phyloP scores from a whole-genome alignment of 805 yeast genomes.

The Barnettozyma populi region DNA sequence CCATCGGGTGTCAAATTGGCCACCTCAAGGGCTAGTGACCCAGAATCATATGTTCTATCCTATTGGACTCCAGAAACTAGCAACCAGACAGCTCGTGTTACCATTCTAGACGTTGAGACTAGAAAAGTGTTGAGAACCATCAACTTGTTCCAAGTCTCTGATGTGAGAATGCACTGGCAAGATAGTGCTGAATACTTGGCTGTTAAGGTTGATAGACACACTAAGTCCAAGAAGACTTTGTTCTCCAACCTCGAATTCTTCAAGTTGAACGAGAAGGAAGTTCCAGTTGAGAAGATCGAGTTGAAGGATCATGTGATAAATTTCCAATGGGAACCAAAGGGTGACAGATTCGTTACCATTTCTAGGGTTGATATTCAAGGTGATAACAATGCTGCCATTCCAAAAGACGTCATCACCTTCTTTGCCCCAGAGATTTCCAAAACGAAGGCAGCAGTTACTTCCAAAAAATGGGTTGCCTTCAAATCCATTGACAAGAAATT shows the following conservation, averaged over 20 bases:
- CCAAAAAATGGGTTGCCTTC: slow-evolving; percentile 53
- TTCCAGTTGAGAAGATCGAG: slow-evolving; percentile 93
- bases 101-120: slow-evolving; percentile 81
- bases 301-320: slow-evolving; percentile 81
- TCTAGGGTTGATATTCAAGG: slow-evolving; percentile 48
- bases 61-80: slow-evolving; percentile 95
- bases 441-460: slow-evolving; percentile 38
- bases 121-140: slow-evolving; percentile 82
- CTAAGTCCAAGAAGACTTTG: slow-evolving; percentile 87
- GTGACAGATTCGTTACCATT: slow-evolving; percentile 80
- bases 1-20: slow-evolving; percentile 77
- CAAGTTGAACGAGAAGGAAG: slow-evolving; percentile 78
- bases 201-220: slow-evolving; percentile 94
- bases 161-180: slow-evolving; percentile 93
- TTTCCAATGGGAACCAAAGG: slow-evolving; percentile 94
- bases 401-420: slow-evolving; percentile 65
- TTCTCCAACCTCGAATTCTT: slow-evolving; percentile 91
- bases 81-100: slow-evolving; percentile 93
- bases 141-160: slow-evolving; percentile 90
- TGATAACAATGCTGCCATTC: slow-evolving; percentile 53
- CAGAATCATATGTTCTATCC: slow-evolving; percentile 63
- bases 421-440: slow-evolving; percentile 68
- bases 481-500: slow-evolving; percentile 55
- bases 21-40: slow-evolving; percentile 45
- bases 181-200: slow-evolving; percentile 76